phyloP scores from a whole-genome alignment of 164 flowering plant species.

The Kingdonia uniflora region DNA sequence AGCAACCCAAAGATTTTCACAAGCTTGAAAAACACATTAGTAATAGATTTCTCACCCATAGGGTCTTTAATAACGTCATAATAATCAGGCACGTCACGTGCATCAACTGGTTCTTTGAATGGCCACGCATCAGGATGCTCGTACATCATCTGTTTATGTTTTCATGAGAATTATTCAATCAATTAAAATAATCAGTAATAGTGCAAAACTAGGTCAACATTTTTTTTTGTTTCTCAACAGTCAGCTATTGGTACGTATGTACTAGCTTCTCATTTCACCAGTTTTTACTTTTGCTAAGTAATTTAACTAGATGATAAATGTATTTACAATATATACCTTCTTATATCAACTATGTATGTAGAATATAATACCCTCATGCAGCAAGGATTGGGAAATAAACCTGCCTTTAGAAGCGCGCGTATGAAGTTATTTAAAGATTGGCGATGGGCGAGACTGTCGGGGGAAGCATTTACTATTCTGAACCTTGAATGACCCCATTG shows the following conservation, averaged over 20 bases:
- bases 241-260: too few relatives aligned
- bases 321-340: too few relatives aligned
- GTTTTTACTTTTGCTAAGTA: too few relatives aligned
- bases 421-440: constrained; percentile 68
- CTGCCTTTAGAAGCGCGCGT: constrained; percentile 83
- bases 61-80: constrained; percentile 93
- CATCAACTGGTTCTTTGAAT: constrained; percentile 93
- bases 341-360: too few relatives aligned
- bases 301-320: too few relatives aligned
- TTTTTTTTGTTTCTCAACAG: too few relatives aligned
- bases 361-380: too few relatives aligned
- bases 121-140: constrained; percentile 99
- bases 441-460: constrained; percentile 54
- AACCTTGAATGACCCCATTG: constrained; percentile 85
- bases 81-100: constrained; percentile 90
- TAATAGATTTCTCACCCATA: constrained; percentile 47
- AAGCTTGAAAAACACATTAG: too few relatives aligned
- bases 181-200: not conserved
- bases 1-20: too few relatives aligned
- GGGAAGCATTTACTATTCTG: constrained; percentile 35
- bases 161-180: constrained; percentile 3
- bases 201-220: too few relatives aligned
- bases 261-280: too few relatives aligned
- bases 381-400: constrained; percentile 6
- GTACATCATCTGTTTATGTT: constrained; percentile 51